A percentile compares a stretch with the other conserved stretches of the same genome.
phyloP scores from a whole-genome alignment of 2,329 filamentous ascomycete species.

The Magnaporthiopsis rhizophila region DNA sequence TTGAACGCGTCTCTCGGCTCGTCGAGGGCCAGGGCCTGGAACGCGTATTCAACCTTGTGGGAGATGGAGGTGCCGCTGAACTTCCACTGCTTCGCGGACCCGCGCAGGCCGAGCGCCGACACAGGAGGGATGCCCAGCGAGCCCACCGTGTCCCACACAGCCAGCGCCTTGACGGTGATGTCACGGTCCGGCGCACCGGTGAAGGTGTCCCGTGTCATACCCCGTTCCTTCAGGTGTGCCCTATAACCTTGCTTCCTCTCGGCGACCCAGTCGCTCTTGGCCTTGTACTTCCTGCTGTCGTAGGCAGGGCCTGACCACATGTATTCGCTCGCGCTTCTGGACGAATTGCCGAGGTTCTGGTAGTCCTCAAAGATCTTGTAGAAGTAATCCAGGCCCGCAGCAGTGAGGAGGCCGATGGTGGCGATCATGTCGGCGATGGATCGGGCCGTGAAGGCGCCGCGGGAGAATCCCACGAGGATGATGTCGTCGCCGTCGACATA shows the following conservation, averaged over 20 bases:
- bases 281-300: slow-evolving; percentile 17
- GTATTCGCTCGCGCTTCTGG: slow-evolving; percentile 16
- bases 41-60: slow-evolving; percentile 34
- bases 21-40: slow-evolving; percentile 42
- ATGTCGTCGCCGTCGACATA: slow-evolving; percentile 28
- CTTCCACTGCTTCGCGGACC: slow-evolving; percentile 13
- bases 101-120: slow-evolving; percentile 27
- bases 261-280: slow-evolving; percentile 24
- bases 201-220: slow-evolving; percentile 21
- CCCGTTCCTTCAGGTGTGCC: slow-evolving; percentile 18
- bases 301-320: slow-evolving; percentile 16
- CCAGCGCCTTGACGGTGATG: slow-evolving; percentile 36
- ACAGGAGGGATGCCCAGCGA: slow-evolving; percentile 33
- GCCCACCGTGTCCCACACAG: slow-evolving; percentile 44
- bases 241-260: slow-evolving; percentile 26
- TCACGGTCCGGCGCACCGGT: slow-evolving; percentile 21
- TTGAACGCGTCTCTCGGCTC: slow-evolving; percentile 34
- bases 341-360: slow-evolving; percentile 21
- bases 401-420: slow-evolving; percentile 31
- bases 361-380: slow-evolving; percentile 33
- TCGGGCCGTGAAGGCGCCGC: slow-evolving; percentile 32
- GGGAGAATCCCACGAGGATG: slow-evolving; percentile 29
- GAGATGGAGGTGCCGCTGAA: slow-evolving; percentile 37
- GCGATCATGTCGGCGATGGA: slow-evolving; percentile 30
- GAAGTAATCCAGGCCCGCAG: slow-evolving; percentile 33